Evolutionary conservation across 441 rosid genomes (phyloP).

Genomic region (Jatropha multifida): DNA sequence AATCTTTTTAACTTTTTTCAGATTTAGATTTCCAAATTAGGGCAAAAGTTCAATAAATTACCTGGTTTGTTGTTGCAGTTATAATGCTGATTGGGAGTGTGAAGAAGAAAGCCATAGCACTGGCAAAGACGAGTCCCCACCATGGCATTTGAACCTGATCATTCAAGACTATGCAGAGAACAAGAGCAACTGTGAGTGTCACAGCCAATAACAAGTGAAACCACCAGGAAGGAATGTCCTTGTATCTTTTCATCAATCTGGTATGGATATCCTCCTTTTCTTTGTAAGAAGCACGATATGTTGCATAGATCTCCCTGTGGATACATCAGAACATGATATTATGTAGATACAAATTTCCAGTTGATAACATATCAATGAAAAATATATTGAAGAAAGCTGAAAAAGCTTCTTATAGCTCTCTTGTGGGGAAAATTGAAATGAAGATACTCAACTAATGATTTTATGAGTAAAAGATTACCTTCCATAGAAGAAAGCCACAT

Average conservation of each 20-base stretch:
- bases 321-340: too few relatives aligned
- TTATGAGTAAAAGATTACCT: slow-evolving; percentile 42
- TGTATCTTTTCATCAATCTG: slow-evolving; percentile 69
- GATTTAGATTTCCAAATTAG: neutral
- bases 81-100: slow-evolving; percentile 86
- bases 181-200: slow-evolving; percentile 52
- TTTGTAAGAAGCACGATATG: slow-evolving; percentile 59
- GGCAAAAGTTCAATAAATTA: slow-evolving; percentile 17
- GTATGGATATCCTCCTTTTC: slow-evolving; percentile 81
- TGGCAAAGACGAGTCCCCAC: slow-evolving; percentile 82
- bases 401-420: too few relatives aligned
- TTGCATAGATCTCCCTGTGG: slow-evolving; percentile 59
- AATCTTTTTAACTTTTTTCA: neutral
- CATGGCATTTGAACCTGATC: slow-evolving; percentile 85
- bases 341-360: neutral
- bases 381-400: neutral
- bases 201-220: slow-evolving; percentile 52
- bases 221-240: slow-evolving; percentile 95
- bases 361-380: neutral
- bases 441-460: too few relatives aligned
- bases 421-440: too few relatives aligned
- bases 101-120: slow-evolving; percentile 73
- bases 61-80: slow-evolving; percentile 93
- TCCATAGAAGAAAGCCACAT: slow-evolving; percentile 85
- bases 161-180: slow-evolving; percentile 53